Evolutionary conservation across 352 stramenopile species (phyloP).

Genomic region (Poterioochromonas sp.): DNA sequence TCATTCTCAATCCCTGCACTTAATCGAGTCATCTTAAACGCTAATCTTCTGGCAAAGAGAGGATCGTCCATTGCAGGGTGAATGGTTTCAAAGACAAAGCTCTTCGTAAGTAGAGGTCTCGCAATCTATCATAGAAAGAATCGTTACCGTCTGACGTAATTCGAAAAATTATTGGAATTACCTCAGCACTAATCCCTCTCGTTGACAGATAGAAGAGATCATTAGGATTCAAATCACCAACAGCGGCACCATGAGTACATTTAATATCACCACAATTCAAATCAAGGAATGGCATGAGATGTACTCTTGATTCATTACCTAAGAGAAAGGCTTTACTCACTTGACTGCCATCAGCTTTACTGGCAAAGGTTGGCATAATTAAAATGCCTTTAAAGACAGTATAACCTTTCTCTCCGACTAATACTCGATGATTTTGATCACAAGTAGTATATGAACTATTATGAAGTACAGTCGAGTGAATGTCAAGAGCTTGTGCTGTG

Average conservation of each 20-base stretch:
- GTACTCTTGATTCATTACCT: constrained; percentile 54
- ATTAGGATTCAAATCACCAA: constrained; percentile 66
- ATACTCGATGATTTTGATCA: constrained; percentile 59
- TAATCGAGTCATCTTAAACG: too few relatives aligned
- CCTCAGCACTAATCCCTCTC: constrained; percentile 59
- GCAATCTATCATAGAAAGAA: too few relatives aligned
- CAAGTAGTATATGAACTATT: constrained; percentile 54
- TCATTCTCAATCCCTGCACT: too few relatives aligned
- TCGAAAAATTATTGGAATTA: too few relatives aligned
- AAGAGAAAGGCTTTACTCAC: constrained; percentile 60
- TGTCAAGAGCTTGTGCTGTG: constrained; percentile 55
- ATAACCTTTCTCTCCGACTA: constrained; percentile 56
- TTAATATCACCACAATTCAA: constrained; percentile 69
- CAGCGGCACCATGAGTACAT: constrained; percentile 65
- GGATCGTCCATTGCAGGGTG: too few relatives aligned
- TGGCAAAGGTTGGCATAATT: constrained; percentile 49
- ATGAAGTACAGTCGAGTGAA: constrained; percentile 66
- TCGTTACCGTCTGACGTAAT: too few relatives aligned
- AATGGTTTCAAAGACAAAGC: too few relatives aligned
- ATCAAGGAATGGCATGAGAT: constrained; percentile 63
- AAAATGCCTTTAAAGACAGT: constrained; percentile 63
- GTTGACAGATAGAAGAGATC: constrained; percentile 64
- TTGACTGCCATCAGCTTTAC: constrained; percentile 62
- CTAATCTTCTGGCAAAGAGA: too few relatives aligned
- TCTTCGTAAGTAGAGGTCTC: too few relatives aligned